Base-by-base conservation (phyloP, 192 early-diverging fungal species). In the Backusella tuberculispora region DNA sequence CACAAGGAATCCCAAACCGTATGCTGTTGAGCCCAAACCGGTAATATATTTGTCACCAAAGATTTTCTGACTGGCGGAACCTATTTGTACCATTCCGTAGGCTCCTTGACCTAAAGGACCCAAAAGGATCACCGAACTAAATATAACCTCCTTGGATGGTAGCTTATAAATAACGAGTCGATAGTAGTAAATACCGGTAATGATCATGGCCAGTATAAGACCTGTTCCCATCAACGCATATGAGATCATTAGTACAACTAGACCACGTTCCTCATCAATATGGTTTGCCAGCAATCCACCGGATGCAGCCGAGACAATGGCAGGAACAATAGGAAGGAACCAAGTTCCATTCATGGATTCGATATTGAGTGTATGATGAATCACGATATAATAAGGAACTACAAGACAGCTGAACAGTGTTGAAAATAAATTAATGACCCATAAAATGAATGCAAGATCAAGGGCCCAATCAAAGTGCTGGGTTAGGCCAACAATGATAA, bases 151-250 rank as follows among this genome's bases (percentile, higher is more conserved):
- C 15, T 78, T 78, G 15, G 81, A 74, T 15, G 88, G 88, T 37
- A 69, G 45, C 15, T 47, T 85, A 65, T 78, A 73, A 5, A 89
- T 29, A 8, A 74, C 63, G 24, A 87, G 73, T 9, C 88, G 80
- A 2, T 80, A 73, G 21, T 86, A 69, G 42, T 89, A 89, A 12
- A 86, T 63, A 0, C 74, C 76, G 12, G 82, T 67, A 26, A 89
- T 70, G 63, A 83, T 80, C 41, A 84, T 56, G 12, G 85, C 75
- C 15, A 84, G 53, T 1, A 74, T 66, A 10, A 89, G 24, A 21
- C 86, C 86, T 72, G 83, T 82, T 1, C 80, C 86, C 83, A 83
- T 79, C 10, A 87, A 80, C 8, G 80, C 65, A 47, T 84, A 87
- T 4, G 86, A 84, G 3, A 80, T 56, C 0, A 86, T 21, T 9